Evolutionary conservation across 2,329 filamentous ascomycete genomes (phyloP).

Genomic region (Hypoxylon rubiginosum): DNA sequence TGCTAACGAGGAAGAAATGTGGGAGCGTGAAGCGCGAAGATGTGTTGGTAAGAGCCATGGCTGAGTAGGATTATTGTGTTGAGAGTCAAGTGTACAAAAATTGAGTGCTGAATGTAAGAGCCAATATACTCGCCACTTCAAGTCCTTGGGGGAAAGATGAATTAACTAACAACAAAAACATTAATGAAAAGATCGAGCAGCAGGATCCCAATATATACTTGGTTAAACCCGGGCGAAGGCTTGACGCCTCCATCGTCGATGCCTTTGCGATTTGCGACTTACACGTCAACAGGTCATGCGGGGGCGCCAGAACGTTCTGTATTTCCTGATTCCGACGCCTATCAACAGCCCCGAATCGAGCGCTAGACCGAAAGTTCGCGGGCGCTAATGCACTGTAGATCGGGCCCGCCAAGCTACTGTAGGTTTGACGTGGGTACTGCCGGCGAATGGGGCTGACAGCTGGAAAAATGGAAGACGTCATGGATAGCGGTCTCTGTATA

Average conservation of each 20-base stretch:
- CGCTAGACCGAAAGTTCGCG: conserved; percentile 38
- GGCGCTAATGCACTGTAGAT: conserved; percentile 38
- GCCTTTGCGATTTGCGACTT: conserved; percentile 14
- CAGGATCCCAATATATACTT: conserved; percentile 17
- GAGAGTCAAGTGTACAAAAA: background rate
- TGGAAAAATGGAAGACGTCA: conserved; percentile 35
- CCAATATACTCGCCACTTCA: background rate
- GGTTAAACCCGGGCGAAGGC: conserved; percentile 13
- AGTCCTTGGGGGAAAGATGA: conserved; percentile 8
- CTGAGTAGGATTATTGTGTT: background rate
- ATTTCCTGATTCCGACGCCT: conserved; percentile 33
- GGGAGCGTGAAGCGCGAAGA: conserved; percentile 39
- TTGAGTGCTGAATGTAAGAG: background rate
- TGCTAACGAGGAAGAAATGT: conserved; percentile 48
- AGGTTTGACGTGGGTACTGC: conserved; percentile 26
- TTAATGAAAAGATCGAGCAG: background rate
- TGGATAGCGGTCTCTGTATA: background rate
- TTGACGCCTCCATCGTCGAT: conserved; percentile 23
- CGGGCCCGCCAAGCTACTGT: conserved; percentile 21
- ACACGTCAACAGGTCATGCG: conserved; percentile 38
- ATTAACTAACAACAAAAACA: background rate
- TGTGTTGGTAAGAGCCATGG: conserved; percentile 32
- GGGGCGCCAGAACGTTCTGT: conserved; percentile 15
- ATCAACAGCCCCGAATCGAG: conserved; percentile 17
- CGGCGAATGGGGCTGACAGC: conserved; percentile 39